Evolutionary conservation across 2,329 filamentous ascomycete genomes (phyloP).

Genomic region (Alternaria ventricosa): DNA sequence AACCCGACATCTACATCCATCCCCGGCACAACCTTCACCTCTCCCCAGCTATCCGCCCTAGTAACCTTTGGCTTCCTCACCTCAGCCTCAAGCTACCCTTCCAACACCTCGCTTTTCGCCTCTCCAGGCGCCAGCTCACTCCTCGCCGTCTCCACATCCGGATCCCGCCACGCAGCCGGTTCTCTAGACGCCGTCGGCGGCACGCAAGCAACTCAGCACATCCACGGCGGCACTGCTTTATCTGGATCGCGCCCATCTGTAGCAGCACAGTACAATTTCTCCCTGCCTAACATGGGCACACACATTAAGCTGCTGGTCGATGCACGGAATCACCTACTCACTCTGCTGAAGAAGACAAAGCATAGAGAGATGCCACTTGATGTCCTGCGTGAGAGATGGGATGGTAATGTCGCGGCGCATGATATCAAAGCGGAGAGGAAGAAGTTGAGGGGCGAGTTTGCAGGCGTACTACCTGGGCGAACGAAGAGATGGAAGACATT

Average conservation of each 20-base stretch:
- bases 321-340: constrained; percentile 67
- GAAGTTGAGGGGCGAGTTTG: constrained; percentile 62
- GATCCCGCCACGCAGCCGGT: constrained; percentile 70
- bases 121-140: constrained; percentile 53
- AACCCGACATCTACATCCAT: constrained; percentile 59
- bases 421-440: constrained; percentile 57
- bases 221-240: constrained; percentile 66
- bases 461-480: constrained; percentile 64
- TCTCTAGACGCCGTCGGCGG: constrained; percentile 74
- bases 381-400: constrained; percentile 71
- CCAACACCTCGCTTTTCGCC: constrained; percentile 49
- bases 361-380: constrained; percentile 69
- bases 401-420: constrained; percentile 65
- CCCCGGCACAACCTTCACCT: constrained; percentile 50
- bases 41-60: constrained; percentile 62
- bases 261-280: constrained; percentile 57
- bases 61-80: constrained; percentile 73
- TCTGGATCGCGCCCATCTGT: constrained; percentile 21
- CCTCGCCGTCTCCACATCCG: constrained; percentile 66
- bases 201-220: constrained; percentile 66
- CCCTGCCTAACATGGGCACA: constrained; percentile 70
- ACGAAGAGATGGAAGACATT: constrained; percentile 76
- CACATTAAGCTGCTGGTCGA: constrained; percentile 70
- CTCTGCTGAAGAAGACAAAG: constrained; percentile 64
- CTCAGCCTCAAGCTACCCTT: constrained; percentile 41